Conservation (phyloP, 805 yeast species). For the Metschnikowia anglica region DNA sequence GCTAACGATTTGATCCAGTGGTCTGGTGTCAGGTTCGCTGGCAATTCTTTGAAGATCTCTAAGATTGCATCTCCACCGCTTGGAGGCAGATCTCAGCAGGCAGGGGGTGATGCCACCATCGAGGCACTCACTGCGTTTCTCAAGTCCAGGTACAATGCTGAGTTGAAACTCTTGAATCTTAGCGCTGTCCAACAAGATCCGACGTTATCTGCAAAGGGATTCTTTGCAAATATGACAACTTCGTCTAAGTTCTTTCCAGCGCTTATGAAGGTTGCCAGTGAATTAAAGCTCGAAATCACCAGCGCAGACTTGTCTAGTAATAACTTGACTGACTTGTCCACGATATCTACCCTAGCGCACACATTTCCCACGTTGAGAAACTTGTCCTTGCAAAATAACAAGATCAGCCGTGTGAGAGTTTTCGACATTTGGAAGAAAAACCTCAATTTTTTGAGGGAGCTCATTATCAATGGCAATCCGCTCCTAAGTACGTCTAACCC, state of each 20-base stretch:
- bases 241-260: constrained; percentile 88
- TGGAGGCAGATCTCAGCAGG: constrained; percentile 6
- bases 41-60: constrained; percentile 58
- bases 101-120: constrained; percentile 46
- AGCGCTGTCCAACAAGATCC: constrained; percentile 65
- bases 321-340: constrained; percentile 56
- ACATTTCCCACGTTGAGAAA: constrained; percentile 76
- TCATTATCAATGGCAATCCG: constrained; percentile 80
- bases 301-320: constrained; percentile 67
- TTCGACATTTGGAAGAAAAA: constrained; percentile 79
- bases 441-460: constrained; percentile 68
- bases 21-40: constrained; percentile 82
- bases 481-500: constrained; percentile 40
- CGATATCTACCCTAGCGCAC: constrained; percentile 63
- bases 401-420: constrained; percentile 53
- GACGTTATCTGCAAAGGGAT: constrained; percentile 55
- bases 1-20: constrained; percentile 59
- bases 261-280: constrained; percentile 73
- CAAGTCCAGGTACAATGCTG: constrained; percentile 63
- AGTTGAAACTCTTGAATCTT: constrained; percentile 65
- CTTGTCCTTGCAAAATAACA: constrained; percentile 77
- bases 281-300: constrained; percentile 55
- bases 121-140: constrained; percentile 62
- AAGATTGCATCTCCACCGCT: constrained; percentile 23
- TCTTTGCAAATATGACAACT: constrained; percentile 59